Base-by-base conservation (phyloP, 805 yeast species). In the Candida bentonensis region DNA sequence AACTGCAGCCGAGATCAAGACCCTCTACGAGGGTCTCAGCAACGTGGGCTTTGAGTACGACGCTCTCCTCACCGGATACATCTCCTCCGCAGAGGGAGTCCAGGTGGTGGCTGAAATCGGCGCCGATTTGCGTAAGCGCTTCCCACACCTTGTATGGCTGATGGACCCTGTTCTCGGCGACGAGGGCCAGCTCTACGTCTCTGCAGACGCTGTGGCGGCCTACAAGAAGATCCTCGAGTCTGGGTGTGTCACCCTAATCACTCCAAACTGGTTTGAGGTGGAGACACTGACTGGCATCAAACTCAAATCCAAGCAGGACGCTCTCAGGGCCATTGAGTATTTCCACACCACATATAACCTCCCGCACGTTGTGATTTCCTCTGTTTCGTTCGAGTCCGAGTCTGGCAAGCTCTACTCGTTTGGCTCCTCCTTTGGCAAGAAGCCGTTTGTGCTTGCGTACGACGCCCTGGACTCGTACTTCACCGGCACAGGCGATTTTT, bases 121-220 rank as follows among this genome's bases (percentile, higher is more conserved):
- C 47, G 13, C 47, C 43, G 47, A 59, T 64, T 42, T 63, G 63
- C 41, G 55, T 51, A 39, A 42, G 43, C 40, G 55, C 53, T 43
- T 49, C 56, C 42, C 59, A 33, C 52, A 27, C 21, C 25, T 52
- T 17, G 36, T 73, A 15, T 77, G 89, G 78, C 69, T 88, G 3
- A 58, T 89, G 42, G 97, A 89, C 59, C 97, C 97, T 1, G 92
- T 89, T 1, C 63, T 89, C 58, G 97, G 97, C 11, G 97, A 89
- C 57, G 80, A 85, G 53, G 96, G 95, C 1, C 70, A 67, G 46
- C 61, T 87, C 2, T 89, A 89, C 58, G 95, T 89, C 23, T 46
- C 57, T 15, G 66, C 68, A 28, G 67, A 65, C 27, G 78, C 74
- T 2, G 70, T 82, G 3, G 80, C 94, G 0, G 72, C 71, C 3